These are phyloP conservation scores for Cochlearia excelsa DNA, from an alignment of 345 rosid genomes.

Conservation along the genomic window DNA sequence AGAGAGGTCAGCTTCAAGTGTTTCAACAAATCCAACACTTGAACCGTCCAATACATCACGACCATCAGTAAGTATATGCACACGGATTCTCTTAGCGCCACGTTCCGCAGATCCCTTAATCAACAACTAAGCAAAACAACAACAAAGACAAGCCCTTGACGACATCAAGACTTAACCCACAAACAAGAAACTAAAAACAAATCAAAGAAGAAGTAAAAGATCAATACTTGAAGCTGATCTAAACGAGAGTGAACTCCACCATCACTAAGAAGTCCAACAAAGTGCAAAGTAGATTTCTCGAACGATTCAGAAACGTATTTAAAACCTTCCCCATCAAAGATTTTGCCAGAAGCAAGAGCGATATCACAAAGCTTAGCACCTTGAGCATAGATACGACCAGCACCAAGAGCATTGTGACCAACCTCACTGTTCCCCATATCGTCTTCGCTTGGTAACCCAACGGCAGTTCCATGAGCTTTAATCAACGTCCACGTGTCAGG, in stretches of 20 bases:
- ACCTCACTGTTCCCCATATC: conserved; percentile 99
- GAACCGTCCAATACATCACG: conserved; percentile 97
- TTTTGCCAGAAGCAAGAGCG: conserved; percentile 91
- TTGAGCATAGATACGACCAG: conserved; percentile 94
- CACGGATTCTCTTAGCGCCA: conserved; percentile 88
- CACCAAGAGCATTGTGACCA: conserved; percentile 97
- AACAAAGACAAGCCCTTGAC: neutral
- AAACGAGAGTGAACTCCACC: conserved; percentile 98
- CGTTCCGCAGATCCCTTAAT: conserved; percentile 76
- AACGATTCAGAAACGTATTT: conserved; percentile 64
- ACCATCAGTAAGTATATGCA: conserved; percentile 92
- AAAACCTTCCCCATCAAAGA: conserved; percentile 81
- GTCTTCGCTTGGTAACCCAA: conserved; percentile 92
- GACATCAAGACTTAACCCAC: too few relatives aligned
- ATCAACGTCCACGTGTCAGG: conserved; percentile 87
- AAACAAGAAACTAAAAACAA: neutral
- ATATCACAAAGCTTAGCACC: conserved; percentile 94
- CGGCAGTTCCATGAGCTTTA: conserved; percentile 88
- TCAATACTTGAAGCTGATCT: conserved; percentile 73
- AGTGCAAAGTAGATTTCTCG: conserved; percentile 62
- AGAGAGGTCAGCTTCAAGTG: conserved; percentile 67
- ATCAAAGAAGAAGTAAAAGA: neutral
- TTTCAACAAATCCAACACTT: conserved; percentile 81
- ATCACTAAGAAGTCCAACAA: conserved; percentile 88
- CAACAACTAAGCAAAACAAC: conserved; percentile 52